Base-by-base conservation (phyloP, 192 early-diverging fungal genomes). In the Dissophora ornata region DNA sequence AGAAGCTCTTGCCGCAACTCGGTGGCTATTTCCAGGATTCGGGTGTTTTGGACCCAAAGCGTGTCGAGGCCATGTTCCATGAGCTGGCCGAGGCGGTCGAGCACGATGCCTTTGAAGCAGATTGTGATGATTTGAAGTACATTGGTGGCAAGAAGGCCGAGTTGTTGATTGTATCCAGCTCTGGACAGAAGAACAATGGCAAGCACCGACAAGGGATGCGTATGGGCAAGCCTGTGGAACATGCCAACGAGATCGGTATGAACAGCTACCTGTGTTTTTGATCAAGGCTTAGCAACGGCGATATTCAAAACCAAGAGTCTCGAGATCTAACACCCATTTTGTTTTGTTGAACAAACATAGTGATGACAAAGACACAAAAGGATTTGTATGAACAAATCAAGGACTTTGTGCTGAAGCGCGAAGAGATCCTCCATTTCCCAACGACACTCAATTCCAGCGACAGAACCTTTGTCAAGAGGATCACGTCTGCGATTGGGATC, bases 11-110 rank as follows among this genome's bases (percentile, higher is more conserved):
- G 24, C 90, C 90, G 1, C 62, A 68, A n/a, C 85, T 89, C 29
- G 91, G 89, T 22, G 95, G 94, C 10, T 99, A 99, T 58, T 87
- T 99, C 24, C 94, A 96, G 48, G 88, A 97, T 62, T 87, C 85
- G 42, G 97, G 97, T 41, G 68, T 75, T n/a, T 73, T 92, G 24
- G 68, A 88, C 52, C 71, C 89, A 48, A 79, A 65, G 16, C 83
- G 87, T 34, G 80, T 91, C 38, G 85, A 92, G 59, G 58, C 79
- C 28, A 85, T 92, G 71, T 81, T 94, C 71, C 79, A 86, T 41
- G 87, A 87, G 45, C 54, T 93, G 30, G 66, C 85, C n/a, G 55
- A 78, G n/a, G 69, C 65, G 5, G 66, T 88, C 34, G 87, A 88
- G 52, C 59, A 69, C 19, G 82, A 86, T 18, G 59, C 80, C 8